Conservation (phyloP, 192 early-diverging fungal genomes). For the Glomus cerebriforme region DNA sequence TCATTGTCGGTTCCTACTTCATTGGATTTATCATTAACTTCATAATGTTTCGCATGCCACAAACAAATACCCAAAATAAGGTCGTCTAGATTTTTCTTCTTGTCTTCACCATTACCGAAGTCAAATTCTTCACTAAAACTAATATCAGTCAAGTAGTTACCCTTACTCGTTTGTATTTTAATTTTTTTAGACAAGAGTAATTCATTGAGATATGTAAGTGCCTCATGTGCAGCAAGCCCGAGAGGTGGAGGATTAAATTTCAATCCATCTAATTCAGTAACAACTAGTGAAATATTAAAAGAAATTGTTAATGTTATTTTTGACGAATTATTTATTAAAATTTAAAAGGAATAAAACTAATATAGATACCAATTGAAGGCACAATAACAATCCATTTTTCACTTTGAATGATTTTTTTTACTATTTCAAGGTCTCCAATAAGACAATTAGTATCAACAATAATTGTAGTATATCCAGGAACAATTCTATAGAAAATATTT, state of each 20-base stretch:
- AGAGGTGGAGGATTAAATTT: constrained; percentile 50
- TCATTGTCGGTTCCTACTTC: background rate
- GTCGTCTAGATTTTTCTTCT: constrained; percentile 61
- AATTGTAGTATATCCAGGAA: constrained; percentile 42
- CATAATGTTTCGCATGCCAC: constrained; percentile 46
- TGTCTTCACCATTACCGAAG: constrained; percentile 49
- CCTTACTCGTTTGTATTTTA: constrained; percentile 59
- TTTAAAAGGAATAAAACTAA: background rate
- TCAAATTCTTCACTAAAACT: constrained; percentile 48
- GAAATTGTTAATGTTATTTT: background rate
- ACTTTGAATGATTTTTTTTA: constrained; percentile 46
- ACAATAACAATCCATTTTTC: constrained; percentile 55
- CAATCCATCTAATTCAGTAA: constrained; percentile 62
- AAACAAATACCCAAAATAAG: constrained; percentile 56
- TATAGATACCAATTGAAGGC: constrained; percentile 51
- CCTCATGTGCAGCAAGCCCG: constrained; percentile 48
- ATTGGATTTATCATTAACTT: background rate
- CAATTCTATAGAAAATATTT: constrained; percentile 21
- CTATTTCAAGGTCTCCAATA: constrained; percentile 48
- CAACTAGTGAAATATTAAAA: constrained; percentile 34
- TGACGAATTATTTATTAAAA: background rate
- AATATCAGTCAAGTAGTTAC: constrained; percentile 56
- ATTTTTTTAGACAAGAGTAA: constrained; percentile 34
- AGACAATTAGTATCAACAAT: constrained; percentile 64
- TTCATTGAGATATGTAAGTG: constrained; percentile 50